Conservation (phyloP, 306 rosid genomes). For the Neltuma alba region DNA sequence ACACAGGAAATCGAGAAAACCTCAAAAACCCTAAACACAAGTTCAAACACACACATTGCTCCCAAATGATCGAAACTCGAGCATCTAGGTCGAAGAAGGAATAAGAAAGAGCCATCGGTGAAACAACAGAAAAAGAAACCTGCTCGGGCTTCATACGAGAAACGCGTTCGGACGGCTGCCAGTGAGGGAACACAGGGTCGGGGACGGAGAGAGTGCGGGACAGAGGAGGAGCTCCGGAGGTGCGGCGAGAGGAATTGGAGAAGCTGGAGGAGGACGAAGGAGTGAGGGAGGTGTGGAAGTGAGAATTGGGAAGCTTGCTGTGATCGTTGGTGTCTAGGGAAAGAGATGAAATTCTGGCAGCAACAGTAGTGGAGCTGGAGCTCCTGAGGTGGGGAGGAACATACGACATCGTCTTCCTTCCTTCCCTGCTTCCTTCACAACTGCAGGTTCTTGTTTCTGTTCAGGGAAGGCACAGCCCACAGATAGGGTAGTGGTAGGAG, state of each 20-base stretch:
- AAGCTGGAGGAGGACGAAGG: conserved; percentile 33
- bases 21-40: conserved; percentile 36
- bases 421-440: not conserved
- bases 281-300: conserved; percentile 32
- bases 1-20: conserved; percentile 4
- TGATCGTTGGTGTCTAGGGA: conserved; percentile 48
- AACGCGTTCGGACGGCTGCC: conserved; percentile 89
- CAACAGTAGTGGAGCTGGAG: conserved; percentile 51
- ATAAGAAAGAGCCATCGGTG: too few relatives aligned
- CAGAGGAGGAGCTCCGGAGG: conserved; percentile 41
- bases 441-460: not conserved
- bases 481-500: not conserved
- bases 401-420: conserved; percentile 72
- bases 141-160: conserved; percentile 70
- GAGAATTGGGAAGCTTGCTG: conserved; percentile 52
- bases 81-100: conserved; percentile 3
- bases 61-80: conserved; percentile 4
- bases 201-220: conserved; percentile 44
- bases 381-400: conserved; percentile 83
- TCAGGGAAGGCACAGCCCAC: not conserved
- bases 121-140: conserved; percentile 39
- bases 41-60: conserved; percentile 2
- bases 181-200: conserved; percentile 55
- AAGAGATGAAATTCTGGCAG: conserved; percentile 44
- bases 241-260: conserved; percentile 58